These are phyloP conservation scores for Pleurotus tuber-regium DNA, from an alignment of 768 basidiomycete genomes.

Conservation along the genomic window DNA sequence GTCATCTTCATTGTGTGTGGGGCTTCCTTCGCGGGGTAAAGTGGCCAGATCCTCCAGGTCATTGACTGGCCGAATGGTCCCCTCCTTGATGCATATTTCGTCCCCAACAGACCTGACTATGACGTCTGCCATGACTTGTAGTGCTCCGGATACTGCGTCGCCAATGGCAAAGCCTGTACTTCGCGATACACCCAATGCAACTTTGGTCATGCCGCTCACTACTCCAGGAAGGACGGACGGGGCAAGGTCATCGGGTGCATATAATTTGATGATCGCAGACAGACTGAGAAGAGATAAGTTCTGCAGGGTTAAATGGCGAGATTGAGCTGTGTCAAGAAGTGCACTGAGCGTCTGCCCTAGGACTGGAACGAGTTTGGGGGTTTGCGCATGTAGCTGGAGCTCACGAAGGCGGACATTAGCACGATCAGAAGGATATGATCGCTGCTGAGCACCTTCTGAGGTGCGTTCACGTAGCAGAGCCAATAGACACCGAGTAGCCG, in stretches of 20 bases:
- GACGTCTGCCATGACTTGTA: conserved; percentile 52
- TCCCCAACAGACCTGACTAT: conserved; percentile 66
- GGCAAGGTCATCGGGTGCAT: conserved; percentile 49
- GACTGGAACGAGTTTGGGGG: conserved; percentile 62
- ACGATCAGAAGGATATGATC: conserved; percentile 17
- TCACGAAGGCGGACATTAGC: conserved; percentile 28
- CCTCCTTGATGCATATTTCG: conserved; percentile 59
- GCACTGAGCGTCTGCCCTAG: conserved; percentile 81
- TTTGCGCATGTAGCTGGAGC: conserved; percentile 43
- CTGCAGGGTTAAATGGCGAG: conserved; percentile 62
- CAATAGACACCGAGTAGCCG: conserved; percentile 66
- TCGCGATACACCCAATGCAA: conserved; percentile 54
- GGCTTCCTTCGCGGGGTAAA: conserved; percentile 22
- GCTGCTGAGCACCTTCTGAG: conserved; percentile 33
- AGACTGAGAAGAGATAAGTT: conserved; percentile 58
- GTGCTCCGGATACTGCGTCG: conserved; percentile 56
- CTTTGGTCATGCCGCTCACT: conserved; percentile 71
- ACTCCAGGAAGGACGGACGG: conserved; percentile 83
- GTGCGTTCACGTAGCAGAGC: conserved; percentile 57
- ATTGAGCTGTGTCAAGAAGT: conserved; percentile 57
- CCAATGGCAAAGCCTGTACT: conserved; percentile 73
- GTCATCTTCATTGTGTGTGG: conserved; percentile 5
- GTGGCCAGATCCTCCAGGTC: conserved; percentile 63
- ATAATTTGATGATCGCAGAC: conserved; percentile 50
- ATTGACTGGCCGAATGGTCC: conserved; percentile 50